These are phyloP conservation scores for Cucumis hystrix DNA, from an alignment of 306 rosid genomes.

Conservation along the genomic window DNA sequence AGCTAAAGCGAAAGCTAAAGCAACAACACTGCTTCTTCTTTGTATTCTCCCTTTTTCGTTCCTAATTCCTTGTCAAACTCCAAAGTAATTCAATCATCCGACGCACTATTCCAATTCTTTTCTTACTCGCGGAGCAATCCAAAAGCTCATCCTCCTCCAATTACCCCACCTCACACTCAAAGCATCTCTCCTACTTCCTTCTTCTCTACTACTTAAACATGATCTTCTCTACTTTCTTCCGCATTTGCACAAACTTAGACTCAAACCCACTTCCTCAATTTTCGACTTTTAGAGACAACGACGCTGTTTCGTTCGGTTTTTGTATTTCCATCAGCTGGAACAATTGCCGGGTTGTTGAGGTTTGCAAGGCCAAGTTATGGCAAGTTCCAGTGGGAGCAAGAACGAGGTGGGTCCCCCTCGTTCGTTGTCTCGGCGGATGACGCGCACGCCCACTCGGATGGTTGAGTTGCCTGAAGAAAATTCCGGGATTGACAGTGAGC, in stretches of 20 bases:
- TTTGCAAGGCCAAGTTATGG: slow-evolving; percentile 27
- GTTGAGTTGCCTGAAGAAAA: slow-evolving; percentile 46
- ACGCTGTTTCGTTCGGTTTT: background rate
- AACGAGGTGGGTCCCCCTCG: slow-evolving; percentile 24
- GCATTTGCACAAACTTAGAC: slow-evolving; percentile 14
- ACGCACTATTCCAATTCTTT: slow-evolving; percentile 25
- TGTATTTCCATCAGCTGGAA: slow-evolving; percentile 5
- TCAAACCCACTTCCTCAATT: background rate
- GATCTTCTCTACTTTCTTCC: slow-evolving; percentile 22
- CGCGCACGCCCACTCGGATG: slow-evolving; percentile 31
- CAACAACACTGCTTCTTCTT: background rate
- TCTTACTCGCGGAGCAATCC: slow-evolving; percentile 50
- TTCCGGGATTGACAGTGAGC: slow-evolving; percentile 35
- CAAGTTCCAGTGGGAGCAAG: slow-evolving; percentile 77
- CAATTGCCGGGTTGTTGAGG: background rate
- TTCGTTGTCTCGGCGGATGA: slow-evolving; percentile 30
- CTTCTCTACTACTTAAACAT: slow-evolving; percentile 21
- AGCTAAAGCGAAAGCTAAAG: background rate
- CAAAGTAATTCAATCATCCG: background rate
- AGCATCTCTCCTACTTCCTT: slow-evolving; percentile 34
- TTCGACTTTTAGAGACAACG: slow-evolving; percentile 9
- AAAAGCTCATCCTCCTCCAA: background rate
- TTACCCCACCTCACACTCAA: slow-evolving; percentile 53
- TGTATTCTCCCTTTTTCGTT: background rate
- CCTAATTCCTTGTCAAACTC: slow-evolving; percentile 5